Base-by-base conservation (phyloP, 202 grass and related monocot genomes). In the Musa balbisiana region DNA sequence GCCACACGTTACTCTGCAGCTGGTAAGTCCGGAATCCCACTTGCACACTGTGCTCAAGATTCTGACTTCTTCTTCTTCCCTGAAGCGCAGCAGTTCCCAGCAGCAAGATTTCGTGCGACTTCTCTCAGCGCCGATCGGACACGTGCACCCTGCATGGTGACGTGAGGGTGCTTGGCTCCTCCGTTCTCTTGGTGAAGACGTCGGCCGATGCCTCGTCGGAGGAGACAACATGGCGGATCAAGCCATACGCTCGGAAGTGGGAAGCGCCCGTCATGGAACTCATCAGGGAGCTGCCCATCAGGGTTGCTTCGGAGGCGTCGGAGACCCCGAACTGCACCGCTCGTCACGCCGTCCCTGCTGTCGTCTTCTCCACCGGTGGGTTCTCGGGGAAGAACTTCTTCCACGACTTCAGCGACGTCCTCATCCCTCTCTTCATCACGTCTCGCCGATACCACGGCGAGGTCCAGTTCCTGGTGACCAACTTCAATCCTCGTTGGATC, bases 241-340 rank as follows among this genome's bases (percentile, higher is more conserved):
- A 69, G 51, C 84, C 84, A 10, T 86, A 86, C 14, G 52, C 84
- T 19, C 79, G 84, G 10, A 86, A 86, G 78, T 86, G 84, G 84
- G 84, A 86, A 67, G 49, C 71, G 22, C 69, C 74, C 12, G 77
- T 80, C 20, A 82, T 86, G 84, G 74, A 86, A 62, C 71, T 63
- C 25, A 86, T 86, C 68, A 73, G 63, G 64, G 78, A 81, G 66
- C 8, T 86, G 3, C 69, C 53, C 52, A 22, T 82, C 29, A 82
- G 73, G 21, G 24, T 26, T 49, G 67, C 79, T 10, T 52, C 78
- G 5, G 33, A 59, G 49, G 20, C 72, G 3, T 10, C 77, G 67
- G 62, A 82, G 53, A 51, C 59, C 58, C 79, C 60, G 13, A 54
- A 65, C 22, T 86, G 84, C 59, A 65, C 51, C 14, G 67, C 74